Base-by-base conservation (phyloP, 176 grass and related monocot species). In the Ensete ventricosum region DNA sequence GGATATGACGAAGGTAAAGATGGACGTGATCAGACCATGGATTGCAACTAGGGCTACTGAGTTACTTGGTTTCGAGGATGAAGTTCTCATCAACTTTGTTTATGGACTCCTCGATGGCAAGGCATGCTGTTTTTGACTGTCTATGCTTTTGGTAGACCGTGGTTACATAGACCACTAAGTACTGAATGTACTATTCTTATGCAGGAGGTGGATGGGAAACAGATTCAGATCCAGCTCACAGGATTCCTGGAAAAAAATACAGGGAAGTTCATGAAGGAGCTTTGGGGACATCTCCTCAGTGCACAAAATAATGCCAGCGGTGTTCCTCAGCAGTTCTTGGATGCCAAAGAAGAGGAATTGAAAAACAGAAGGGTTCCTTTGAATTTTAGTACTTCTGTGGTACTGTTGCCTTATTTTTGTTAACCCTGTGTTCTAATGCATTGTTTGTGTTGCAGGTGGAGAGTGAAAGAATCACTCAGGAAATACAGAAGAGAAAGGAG, bases 191-290 rank as follows among this genome's bases (percentile, higher is more conserved):
- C 57, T 54, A 58, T 74, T 57, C 16, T 72, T 69, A 55, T 77
- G 59, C 78, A 96, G 86, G 85, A 78, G 2, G 88, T 83, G 14
- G 95, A 99, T 72, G 96, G 96, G 64, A 99, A 95, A 76, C 87
- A 99, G 59, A 91, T 99, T 73, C 96, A 99, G 73, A 95, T 99
- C 65, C 91, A 95, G 73, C 60, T 99, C 14, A 99, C 96, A 29
- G 96, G 96, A 50, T 99, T 99, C 81, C 93, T 99, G 88, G 96
- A 99, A 81, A 99, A 99, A 83, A 99, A 99, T 55, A 99, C 91
- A 3, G 54, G 82, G 50, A 99, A 91, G 78, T 99, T 99, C 79
- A 99, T 99, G 96, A 93, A 81, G 76, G 96, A 99, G 82, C 84
- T 99, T 69, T 99, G 96, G 88, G 80, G 67, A 64, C 86, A 91